Conservation (phyloP, 805 yeast genomes). For the Barnettozyma botsteinii region DNA sequence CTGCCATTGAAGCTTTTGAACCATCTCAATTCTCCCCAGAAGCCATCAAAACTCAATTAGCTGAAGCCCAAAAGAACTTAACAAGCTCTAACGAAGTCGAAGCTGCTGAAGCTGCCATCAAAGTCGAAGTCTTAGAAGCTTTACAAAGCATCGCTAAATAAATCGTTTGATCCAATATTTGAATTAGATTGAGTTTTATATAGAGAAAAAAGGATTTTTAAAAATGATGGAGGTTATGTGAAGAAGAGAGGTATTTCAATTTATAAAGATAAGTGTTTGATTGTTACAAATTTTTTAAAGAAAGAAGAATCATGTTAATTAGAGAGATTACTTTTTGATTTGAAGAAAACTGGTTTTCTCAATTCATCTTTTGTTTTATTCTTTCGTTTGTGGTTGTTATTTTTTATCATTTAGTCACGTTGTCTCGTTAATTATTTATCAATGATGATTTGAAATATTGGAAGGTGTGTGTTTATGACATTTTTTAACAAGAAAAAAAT, state of each 20-base stretch:
- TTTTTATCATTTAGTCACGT: not conserved
- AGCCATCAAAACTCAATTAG: conserved; percentile 70
- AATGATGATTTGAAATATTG: not conserved
- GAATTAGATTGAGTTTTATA: not conserved
- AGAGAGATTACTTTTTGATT: no score
- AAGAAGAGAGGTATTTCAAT: no score
- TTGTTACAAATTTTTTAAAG: no score
- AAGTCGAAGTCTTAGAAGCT: conserved; percentile 94
- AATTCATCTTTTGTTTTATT: not conserved
- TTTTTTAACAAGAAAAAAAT: conserved; percentile 7
- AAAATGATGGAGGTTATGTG: not conserved
- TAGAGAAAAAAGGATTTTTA: not conserved
- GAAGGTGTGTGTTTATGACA: conserved; percentile 3
- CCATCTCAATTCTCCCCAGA: conserved; percentile 79
- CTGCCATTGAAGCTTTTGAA: conserved; percentile 94
- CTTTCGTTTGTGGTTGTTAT: not conserved
- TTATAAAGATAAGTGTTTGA: no score
- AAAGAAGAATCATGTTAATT: no score
- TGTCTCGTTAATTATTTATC: not conserved
- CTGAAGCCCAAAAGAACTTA: conserved; percentile 92
- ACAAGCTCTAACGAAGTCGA: conserved; percentile 78
- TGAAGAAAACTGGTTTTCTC: not conserved
- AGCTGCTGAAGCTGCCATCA: conserved; percentile 93
- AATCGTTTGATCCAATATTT: conserved; percentile 7
- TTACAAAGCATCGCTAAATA: conserved; percentile 76